Evolutionary conservation across 2,329 filamentous ascomycete species (phyloP), one percentile per base, ranked within the genome.

Genomic region (Harringtonia aguacate): DNA sequence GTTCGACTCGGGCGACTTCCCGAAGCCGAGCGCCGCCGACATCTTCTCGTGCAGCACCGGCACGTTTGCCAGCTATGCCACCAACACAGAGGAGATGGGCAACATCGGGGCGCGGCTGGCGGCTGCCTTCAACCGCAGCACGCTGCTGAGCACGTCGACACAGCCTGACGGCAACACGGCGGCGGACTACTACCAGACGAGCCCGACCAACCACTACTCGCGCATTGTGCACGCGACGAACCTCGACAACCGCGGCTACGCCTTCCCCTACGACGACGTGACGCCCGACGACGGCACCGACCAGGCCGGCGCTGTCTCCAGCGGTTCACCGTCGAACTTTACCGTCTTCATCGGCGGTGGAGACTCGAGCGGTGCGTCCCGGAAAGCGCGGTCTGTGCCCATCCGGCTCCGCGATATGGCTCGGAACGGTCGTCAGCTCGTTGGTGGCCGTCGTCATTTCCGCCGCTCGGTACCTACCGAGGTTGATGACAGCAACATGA

Each of bases 81-180:
- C 60, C 31, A 65, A 68, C 44, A 55, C 61, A 3, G 64, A 63
- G 40, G 61, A 69, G 54, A 68, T 71, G 56, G 73, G 75, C 47
- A 79, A 79, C 48, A 73, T 89, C 45, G 79, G 80, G 9, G 83
- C 86, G 0, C 72, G 86, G n/a, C 63, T 92, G 14, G 75, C 81
- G 0, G 85, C 86, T 1, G 84, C 81, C 1, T 76, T 90, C 55
- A 87, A 89, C 61, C 73, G 86, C 20, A 79, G 75, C 29, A 89
- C 82, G 12, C 61, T 92, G 48, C 61, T 84, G 40, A 56, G 61
- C 18, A 63, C 73, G 52, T 43, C 58, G n/a, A 53, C 55, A 50
- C 77, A 74, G 61, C 78, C 75, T 14, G 66, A 73, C 44, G 65
- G 66, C 41, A 49, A 54, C 1, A 61, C 70, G 3, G 56, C 55